Evolutionary conservation across 1,284 basidiomycete genomes (phyloP).

Genomic region (Apiotrichum mycotoxinovorans): DNA sequence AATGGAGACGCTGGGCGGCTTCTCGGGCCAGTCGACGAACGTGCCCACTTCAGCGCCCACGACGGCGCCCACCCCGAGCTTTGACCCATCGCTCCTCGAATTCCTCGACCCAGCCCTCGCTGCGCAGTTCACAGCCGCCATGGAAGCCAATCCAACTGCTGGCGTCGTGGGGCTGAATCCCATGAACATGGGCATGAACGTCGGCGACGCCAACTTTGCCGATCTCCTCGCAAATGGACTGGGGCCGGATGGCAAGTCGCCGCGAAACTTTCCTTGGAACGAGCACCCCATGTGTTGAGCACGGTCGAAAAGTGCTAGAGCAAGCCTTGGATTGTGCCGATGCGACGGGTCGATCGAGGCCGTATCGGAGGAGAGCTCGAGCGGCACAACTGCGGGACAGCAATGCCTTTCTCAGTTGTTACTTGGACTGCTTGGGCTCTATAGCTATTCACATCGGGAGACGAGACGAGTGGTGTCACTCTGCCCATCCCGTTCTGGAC

Average conservation of each 20-base stretch:
- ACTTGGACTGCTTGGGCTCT: too few species aligned
- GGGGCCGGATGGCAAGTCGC: neutral
- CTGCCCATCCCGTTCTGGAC: too few species aligned
- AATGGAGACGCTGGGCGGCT: neutral
- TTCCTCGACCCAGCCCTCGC: constrained; percentile 5
- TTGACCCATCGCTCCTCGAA: constrained; percentile 10
- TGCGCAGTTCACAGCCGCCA: neutral
- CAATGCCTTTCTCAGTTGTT: too few species aligned
- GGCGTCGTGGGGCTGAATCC: neutral
- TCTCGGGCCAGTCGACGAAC: neutral
- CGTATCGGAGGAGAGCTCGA: too few species aligned
- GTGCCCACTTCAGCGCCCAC: neutral
- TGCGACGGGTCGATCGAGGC: too few species aligned
- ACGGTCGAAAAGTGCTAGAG: too few species aligned
- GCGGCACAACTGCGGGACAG: too few species aligned
- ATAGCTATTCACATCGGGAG: too few species aligned
- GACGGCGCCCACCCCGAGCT: neutral
- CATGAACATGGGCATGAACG: neutral
- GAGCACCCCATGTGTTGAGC: neutral
- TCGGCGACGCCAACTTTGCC: neutral
- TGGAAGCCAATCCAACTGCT: neutral
- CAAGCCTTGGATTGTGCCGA: too few species aligned
- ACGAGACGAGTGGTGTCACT: too few species aligned
- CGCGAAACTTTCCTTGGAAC: neutral
- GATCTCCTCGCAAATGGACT: neutral